Percentiles rank a stretch among this genome's conserved stretches.
Evolutionary conservation across 176 grass and related monocot species (phyloP).

Genomic region (Eleusine coracana): DNA sequence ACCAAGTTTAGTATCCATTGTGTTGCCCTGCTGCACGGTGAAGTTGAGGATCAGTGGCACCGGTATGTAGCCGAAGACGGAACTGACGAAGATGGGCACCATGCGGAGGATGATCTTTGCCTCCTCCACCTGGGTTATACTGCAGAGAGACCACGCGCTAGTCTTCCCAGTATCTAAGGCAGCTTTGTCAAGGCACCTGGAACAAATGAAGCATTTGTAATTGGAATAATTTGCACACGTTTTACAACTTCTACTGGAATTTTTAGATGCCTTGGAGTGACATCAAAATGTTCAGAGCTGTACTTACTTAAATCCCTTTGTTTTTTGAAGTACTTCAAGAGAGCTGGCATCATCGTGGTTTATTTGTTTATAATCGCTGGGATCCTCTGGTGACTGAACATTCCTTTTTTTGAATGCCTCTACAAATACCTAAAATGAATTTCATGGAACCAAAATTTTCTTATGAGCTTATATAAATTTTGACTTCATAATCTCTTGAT

Average conservation of each 20-base stretch:
- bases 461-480: not conserved
- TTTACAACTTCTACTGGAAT: not conserved
- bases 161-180: slow-evolving; percentile 47
- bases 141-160: slow-evolving; percentile 61
- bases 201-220: not conserved
- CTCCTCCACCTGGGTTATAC: slow-evolving; percentile 71
- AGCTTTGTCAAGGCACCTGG: slow-evolving; percentile 75
- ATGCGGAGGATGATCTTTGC: slow-evolving; percentile 71
- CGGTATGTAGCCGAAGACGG: slow-evolving; percentile 58
- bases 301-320: slow-evolving; percentile 59
- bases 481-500: too few relatives aligned
- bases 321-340: slow-evolving; percentile 49
- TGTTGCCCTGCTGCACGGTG: slow-evolving; percentile 79
- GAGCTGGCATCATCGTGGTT: not conserved
- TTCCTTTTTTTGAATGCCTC: slow-evolving; percentile 64
- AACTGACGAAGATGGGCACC: slow-evolving; percentile 76
- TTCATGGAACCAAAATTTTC: not conserved
- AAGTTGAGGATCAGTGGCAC: slow-evolving; percentile 57
- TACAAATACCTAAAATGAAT: slow-evolving; percentile 55
- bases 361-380: slow-evolving; percentile 38
- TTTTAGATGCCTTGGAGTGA: not conserved
- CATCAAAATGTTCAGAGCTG: not conserved
- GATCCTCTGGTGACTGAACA: slow-evolving; percentile 41
- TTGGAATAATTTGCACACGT: not conserved
- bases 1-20: slow-evolving; percentile 71